Evolutionary conservation across 305 asterid species (phyloP).

Genomic region (Fraxinus angustifolia): DNA sequence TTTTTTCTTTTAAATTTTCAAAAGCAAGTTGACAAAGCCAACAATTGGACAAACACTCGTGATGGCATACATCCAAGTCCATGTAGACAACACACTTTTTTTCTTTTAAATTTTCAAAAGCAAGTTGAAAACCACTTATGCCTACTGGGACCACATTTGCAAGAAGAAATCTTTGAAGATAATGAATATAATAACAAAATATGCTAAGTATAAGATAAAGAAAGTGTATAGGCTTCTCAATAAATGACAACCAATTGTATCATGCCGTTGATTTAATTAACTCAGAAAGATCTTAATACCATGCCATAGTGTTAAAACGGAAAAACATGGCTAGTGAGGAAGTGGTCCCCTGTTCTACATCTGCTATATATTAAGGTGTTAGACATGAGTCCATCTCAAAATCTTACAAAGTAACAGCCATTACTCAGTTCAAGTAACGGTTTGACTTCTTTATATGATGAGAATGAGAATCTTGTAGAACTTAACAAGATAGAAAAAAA

Average conservation of each 20-base stretch:
- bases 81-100: background rate
- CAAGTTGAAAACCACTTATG: background rate
- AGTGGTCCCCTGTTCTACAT: slow-evolving; percentile 50
- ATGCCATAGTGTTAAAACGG: slow-evolving; percentile 19
- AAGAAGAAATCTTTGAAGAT: background rate
- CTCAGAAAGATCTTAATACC: slow-evolving; percentile 3
- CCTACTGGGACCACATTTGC: background rate
- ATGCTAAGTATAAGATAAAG: background rate
- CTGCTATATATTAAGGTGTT: slow-evolving; percentile 16
- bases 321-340: slow-evolving; percentile 29
- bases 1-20: background rate
- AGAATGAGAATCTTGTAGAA: background rate
- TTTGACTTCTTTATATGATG: background rate
- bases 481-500: background rate
- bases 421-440: slow-evolving; percentile 6
- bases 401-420: slow-evolving; percentile 13
- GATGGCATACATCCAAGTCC: background rate
- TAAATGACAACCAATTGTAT: background rate
- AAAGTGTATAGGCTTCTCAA: background rate
- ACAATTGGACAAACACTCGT: background rate
- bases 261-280: background rate
- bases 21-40: background rate
- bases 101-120: background rate
- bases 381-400: slow-evolving; percentile 9
- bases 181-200: background rate